A percentile compares a stretch with the other conserved stretches of the same genome.
These are phyloP conservation scores for Aspergillus steynii DNA, from an alignment of 495 filamentous ascomycete genomes.

Conservation along the genomic window DNA sequence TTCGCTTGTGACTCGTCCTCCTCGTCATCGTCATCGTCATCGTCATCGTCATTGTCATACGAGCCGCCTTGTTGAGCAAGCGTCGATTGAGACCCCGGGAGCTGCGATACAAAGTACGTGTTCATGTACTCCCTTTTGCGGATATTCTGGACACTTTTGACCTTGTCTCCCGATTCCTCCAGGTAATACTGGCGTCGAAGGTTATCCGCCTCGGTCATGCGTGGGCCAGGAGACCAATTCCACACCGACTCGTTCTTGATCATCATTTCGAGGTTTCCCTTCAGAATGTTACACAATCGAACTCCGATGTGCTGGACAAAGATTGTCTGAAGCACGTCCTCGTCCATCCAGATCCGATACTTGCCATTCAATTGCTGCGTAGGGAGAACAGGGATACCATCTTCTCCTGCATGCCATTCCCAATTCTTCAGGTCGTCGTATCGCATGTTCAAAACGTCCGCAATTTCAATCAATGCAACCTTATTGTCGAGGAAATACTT, in stretches of 20 bases:
- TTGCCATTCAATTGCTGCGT: slow-evolving; percentile 55
- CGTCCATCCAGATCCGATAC: slow-evolving; percentile 58
- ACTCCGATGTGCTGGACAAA: slow-evolving; percentile 61
- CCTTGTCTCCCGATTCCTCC: neutral
- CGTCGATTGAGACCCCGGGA: slow-evolving; percentile 25
- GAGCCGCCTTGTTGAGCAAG: slow-evolving; percentile 12
- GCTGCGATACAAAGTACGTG: slow-evolving; percentile 45
- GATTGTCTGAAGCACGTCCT: slow-evolving; percentile 62
- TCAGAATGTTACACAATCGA: slow-evolving; percentile 54
- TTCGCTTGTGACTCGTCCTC: slow-evolving; percentile 7
- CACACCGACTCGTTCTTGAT: slow-evolving; percentile 41
- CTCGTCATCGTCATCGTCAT: slow-evolving; percentile 23
- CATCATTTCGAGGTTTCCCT: slow-evolving; percentile 42
- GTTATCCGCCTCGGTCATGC: slow-evolving; percentile 20
- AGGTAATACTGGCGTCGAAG: slow-evolving; percentile 32
- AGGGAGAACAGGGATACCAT: slow-evolving; percentile 46
- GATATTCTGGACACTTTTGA: slow-evolving; percentile 13
- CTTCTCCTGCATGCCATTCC: slow-evolving; percentile 48
- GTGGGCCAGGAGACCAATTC: slow-evolving; percentile 33
- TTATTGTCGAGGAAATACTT: slow-evolving; percentile 52
- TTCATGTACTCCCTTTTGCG: slow-evolving; percentile 29
- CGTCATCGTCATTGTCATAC: slow-evolving; percentile 20
- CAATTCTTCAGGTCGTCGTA: slow-evolving; percentile 53
- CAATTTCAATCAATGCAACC: slow-evolving; percentile 53
- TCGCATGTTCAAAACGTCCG: slow-evolving; percentile 62